Base-by-base conservation (phyloP, 345 rosid species). In the Lumnitzera littorea region DNA sequence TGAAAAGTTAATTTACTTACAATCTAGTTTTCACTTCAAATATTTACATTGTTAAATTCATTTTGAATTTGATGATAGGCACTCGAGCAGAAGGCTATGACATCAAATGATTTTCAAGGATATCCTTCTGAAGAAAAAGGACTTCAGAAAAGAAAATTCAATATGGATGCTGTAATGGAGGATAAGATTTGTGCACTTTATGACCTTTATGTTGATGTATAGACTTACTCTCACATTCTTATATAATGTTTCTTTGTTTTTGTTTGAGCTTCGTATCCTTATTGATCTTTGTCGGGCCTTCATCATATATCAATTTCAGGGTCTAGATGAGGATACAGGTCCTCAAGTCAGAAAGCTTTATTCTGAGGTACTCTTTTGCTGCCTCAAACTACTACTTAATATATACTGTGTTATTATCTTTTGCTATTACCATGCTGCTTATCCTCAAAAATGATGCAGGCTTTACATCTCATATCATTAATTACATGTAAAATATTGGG, bases 171-270 rank as follows among this genome's bases (percentile, higher is more conserved):
- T 15, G 70, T 59, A 43, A 53, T 90, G 79, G 99, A 92, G 78
- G 96, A 86, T 63, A 92, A 79, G 77, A 72, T 92, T 67, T 92
- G 97, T 77, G 99, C 87, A 68, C 95, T 89, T 61, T 92, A 92
- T 75, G 99, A 90, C 71, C 88, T 83, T 67, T 92, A 72, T 74
- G 81, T 87, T 74, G 91, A 92, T 73, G 99, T 91, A 80, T 67
- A 62, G 25, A 62, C 58, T 29, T 46, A 29, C 72, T 62, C 36
- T 51, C 56, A 24, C 46, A 57, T 46, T 55, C 57, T 49, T 58
- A 53, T 53, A 56, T 65, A 36, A 15, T 62, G 49, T 11, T 16
- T 17, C 62, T 67, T 53, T 51, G 16, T 49, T 49, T 47, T 56
- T 58, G 13, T 53, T 16, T 46, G 59, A 60, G 25, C 31, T 59